Evolutionary conservation across 2,329 filamentous ascomycete genomes (phyloP), one percentile per base, ranked within the genome.

Genomic region (Claviceps cyperi): DNA sequence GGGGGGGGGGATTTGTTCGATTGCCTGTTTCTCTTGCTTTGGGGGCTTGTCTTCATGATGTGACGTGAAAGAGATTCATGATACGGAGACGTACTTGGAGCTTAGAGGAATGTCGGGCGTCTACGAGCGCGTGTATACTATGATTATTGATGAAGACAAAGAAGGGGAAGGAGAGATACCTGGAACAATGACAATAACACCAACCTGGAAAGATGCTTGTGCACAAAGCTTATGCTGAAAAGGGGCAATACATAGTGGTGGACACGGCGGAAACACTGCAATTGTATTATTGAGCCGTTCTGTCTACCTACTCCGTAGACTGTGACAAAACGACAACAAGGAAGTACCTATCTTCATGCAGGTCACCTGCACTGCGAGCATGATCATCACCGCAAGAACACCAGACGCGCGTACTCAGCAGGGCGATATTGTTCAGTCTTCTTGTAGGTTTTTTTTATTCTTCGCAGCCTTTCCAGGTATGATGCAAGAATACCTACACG

Each of bases 41-140:
- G 50, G 47, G 40, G 41, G 50, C 46, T 43, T 49, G 45, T 43
- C 39, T 43, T 47, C 32, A 41, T 2, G 39, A 41, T 21, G 15
- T 21, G 2, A 41, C 6, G 17, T 5, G 19, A 40, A 14, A 19
- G 50, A 47, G 47, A 36, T 22, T 35, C 17, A 9, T 24, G 17
- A 43, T 35, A 24, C 15, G 3, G 38, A 51, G 15, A 37, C 17
- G 32, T 36, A 37, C 17, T 22, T 15, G 43, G 21, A 43, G 37
- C 44, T 43, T 50, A 28, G 17, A 15, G 17, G 38, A 36, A 37
- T 40, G 50, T 48, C 41, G 46, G 14, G 37, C 11, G 46, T 51
- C 46, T 41, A 43, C 41, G 40, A 22, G 36, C 35, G 51, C 51
- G 46, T 52, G 51, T 50, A 50, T 43, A 50, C 39, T 46, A 49